Base-by-base conservation (phyloP, 1,284 basidiomycete genomes). In the Ceratobasidium sp. region DNA sequence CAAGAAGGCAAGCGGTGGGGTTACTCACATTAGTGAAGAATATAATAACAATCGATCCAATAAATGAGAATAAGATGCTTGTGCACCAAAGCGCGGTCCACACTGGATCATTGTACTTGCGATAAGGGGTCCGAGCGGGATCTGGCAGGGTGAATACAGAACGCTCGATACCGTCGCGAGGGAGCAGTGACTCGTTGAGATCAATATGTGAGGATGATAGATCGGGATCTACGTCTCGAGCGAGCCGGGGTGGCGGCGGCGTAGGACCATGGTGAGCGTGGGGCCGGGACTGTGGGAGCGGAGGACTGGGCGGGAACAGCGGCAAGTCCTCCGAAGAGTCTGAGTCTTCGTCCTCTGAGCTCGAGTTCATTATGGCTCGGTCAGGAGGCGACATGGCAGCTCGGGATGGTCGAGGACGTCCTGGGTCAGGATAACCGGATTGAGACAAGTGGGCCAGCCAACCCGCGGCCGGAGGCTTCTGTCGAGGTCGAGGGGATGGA, bases 401-500 rank as follows among this genome's bases (percentile, higher is more conserved):
- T 21, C 3, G 82, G 69, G 80, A 80, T 74, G 78, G 82, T 50
- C 79, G 78, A 70, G 78, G 80, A 39, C 78, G 81, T 41, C 50
- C 59, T 53, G 59, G 52, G 30, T 67, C 72, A 30, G 61, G 83
- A 30, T 87, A 84, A 36, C 82, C 82, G 55, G 72, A 55, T 10
- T 81, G 81, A 10, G 87, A 86, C 72, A 91, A 84, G 78, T 91
- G 90, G 45, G 91, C 90, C 14, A 92, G 82, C 91, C 91, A 92
- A 36, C 91, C 90, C 76, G 80, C 79, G 74, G 81, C 83, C 70
- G 81, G 82, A 73, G 84, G 82, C 74, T 74, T 75, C 60, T 79
- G 57, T 23, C 79, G 50, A 79, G 80, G 45, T 76, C 78, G 52
- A 80, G 74, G 72, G 41, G 75, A 72, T 39, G 72, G 60, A 48